phyloP scores from a whole-genome alignment of 2,329 filamentous ascomycete species.

The Allantophomopsis lycopodina region DNA sequence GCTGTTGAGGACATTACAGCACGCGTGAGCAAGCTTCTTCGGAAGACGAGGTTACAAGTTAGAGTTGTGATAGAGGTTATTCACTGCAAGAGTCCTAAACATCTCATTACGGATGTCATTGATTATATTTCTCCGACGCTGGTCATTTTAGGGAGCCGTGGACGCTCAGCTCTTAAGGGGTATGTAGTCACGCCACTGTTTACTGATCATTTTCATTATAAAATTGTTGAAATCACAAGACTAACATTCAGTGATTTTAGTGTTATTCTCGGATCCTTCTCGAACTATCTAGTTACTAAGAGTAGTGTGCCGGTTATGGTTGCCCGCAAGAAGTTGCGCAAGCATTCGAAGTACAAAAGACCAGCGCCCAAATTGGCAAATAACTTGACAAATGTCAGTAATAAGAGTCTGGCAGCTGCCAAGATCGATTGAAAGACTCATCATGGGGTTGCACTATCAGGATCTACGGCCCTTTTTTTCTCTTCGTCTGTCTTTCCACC shows the following conservation, averaged over 20 bases:
- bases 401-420: constrained; percentile 53
- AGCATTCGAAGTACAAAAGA: constrained; percentile 71
- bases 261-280: constrained; percentile 90
- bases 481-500: no score
- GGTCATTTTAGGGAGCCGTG: constrained; percentile 84
- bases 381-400: constrained; percentile 59
- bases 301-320: constrained; percentile 98
- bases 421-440: constrained; percentile 48
- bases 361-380: constrained; percentile 64
- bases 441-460: no score
- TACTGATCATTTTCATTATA: neutral
- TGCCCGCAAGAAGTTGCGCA: constrained; percentile 75
- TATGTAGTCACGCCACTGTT: constrained; percentile 24
- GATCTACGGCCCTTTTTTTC: no score
- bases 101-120: constrained; percentile 94
- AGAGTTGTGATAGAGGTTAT: constrained; percentile 91
- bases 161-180: constrained; percentile 87
- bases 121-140: constrained; percentile 84
- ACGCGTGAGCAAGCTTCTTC: constrained; percentile 68
- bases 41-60: constrained; percentile 87
- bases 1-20: constrained; percentile 78
- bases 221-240: neutral
- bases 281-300: constrained; percentile 94
- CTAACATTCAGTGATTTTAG: constrained; percentile 27
- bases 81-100: constrained; percentile 95